Conservation (phyloP, 495 filamentous ascomycete species). For the Aspergillus haitiensis region DNA sequence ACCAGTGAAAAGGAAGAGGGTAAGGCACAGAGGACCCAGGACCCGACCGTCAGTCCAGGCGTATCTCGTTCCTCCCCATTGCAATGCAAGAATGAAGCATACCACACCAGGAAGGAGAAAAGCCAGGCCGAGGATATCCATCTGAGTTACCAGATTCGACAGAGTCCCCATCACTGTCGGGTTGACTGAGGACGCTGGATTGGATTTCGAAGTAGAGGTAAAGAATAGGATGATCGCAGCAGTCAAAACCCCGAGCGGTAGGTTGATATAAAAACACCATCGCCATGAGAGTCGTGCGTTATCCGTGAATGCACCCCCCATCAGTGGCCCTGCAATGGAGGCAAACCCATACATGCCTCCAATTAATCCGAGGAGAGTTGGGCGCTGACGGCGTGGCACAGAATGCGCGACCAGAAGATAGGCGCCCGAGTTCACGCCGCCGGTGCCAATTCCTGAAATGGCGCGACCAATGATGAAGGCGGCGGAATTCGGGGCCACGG, state of each 20-base stretch:
- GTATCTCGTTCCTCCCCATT: neutral
- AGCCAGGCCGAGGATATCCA: slow-evolving; percentile 63
- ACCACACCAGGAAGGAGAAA: slow-evolving; percentile 32
- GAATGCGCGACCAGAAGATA: slow-evolving; percentile 42
- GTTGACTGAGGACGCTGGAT: slow-evolving; percentile 16
- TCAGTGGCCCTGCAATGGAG: slow-evolving; percentile 43
- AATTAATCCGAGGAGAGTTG: slow-evolving; percentile 35
- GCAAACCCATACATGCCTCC: slow-evolving; percentile 21
- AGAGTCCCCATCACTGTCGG: slow-evolving; percentile 14
- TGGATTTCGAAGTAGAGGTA: slow-evolving; percentile 40
- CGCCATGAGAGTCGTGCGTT: slow-evolving; percentile 56
- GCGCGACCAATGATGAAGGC: slow-evolving; percentile 31
- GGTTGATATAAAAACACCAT: slow-evolving; percentile 69
- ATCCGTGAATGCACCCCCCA: slow-evolving; percentile 46
- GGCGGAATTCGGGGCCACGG: slow-evolving; percentile 19
- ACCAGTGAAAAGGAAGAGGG: neutral
- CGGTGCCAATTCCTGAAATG: slow-evolving; percentile 27
- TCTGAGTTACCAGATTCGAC: slow-evolving; percentile 50
- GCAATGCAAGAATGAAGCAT: neutral
- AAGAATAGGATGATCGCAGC: slow-evolving; percentile 47
- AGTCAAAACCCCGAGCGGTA: slow-evolving; percentile 58
- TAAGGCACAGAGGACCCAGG: too few relatives aligned
- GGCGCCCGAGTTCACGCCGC: slow-evolving; percentile 25
- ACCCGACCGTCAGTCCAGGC: neutral
- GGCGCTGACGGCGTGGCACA: slow-evolving; percentile 45